Evolutionary conservation across 1,284 basidiomycete genomes (phyloP).

Genomic region (Pseudozyma flocculosa): DNA sequence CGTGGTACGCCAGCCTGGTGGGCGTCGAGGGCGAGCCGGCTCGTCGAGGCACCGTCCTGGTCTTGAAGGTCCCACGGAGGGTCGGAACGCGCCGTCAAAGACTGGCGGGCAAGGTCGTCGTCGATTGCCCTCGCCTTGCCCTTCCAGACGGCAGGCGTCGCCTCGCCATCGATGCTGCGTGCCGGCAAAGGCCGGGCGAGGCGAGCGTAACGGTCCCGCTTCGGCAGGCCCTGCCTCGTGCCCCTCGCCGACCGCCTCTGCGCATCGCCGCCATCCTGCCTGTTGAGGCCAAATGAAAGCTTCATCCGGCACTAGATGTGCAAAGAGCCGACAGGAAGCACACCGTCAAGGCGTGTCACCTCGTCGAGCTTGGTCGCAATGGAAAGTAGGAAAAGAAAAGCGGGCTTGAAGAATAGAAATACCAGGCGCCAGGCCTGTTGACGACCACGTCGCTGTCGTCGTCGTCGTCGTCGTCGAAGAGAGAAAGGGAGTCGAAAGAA

Average conservation of each 20-base stretch:
- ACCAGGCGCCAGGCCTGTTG: not conserved
- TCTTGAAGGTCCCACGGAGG: too few species aligned
- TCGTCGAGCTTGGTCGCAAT: not conserved
- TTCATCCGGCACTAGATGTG: too few species aligned
- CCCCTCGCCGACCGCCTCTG: too few species aligned
- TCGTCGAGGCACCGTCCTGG: not conserved
- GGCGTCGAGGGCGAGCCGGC: not conserved
- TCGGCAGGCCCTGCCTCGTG: not conserved
- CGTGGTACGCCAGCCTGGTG: not conserved
- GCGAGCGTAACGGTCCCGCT: not conserved
- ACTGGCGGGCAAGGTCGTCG: too few species aligned
- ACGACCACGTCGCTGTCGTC: too few species aligned
- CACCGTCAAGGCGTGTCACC: not conserved
- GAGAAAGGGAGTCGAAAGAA: constrained; percentile 2
- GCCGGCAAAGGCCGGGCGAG: not conserved
- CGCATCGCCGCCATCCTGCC: too few species aligned
- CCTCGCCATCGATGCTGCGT: not conserved
- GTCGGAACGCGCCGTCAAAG: not conserved
- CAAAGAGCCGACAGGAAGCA: too few species aligned
- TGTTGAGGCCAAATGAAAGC: not conserved
- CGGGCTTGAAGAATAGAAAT: not conserved
- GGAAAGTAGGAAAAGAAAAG: not conserved
- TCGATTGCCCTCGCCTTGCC: not conserved
- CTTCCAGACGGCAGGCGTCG: not conserved
- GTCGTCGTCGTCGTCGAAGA: too few species aligned